phyloP scores from a whole-genome alignment of 768 basidiomycete species.

The Infundibulicybe gibba region DNA sequence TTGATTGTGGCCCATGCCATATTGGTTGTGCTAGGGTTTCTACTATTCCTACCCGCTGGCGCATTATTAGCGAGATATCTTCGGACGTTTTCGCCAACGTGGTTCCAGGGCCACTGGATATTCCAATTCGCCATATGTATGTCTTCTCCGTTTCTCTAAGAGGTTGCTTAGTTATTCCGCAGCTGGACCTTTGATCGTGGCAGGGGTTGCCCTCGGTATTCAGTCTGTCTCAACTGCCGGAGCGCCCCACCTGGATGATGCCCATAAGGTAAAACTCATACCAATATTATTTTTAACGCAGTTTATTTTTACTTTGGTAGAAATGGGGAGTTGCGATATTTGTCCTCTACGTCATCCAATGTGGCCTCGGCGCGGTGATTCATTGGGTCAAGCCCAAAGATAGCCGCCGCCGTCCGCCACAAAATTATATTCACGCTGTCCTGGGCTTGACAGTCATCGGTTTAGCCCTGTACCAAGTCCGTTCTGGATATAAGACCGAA shows the following conservation, averaged over 20 bases:
- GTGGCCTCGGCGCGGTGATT: constrained; percentile 45
- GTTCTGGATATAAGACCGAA: constrained; percentile 41
- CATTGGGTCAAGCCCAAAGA: constrained; percentile 47
- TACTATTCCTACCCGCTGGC: constrained; percentile 50
- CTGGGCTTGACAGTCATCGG: constrained; percentile 48
- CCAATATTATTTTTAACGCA: not conserved
- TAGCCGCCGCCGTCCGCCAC: constrained; percentile 35
- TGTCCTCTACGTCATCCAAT: constrained; percentile 46
- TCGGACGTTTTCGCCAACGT: constrained; percentile 42
- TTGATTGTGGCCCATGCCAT: constrained; percentile 54
- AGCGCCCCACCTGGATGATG: constrained; percentile 33
- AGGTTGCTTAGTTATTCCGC: constrained; percentile 7
- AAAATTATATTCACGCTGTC: constrained; percentile 57
- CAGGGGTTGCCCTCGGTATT: constrained; percentile 43
- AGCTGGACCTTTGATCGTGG: constrained; percentile 42
- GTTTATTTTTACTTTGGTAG: constrained; percentile 20
- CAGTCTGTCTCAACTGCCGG: constrained; percentile 29
- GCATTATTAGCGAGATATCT: constrained; percentile 51
- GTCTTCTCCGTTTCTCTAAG: constrained; percentile 5
- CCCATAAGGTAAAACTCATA: constrained; percentile 40
- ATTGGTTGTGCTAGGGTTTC: constrained; percentile 45
- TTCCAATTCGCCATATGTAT: constrained; percentile 45
- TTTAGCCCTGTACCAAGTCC: constrained; percentile 47
- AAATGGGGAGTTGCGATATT: constrained; percentile 48
- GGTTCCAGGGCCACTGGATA: constrained; percentile 54